Conservation (phyloP, 352 stramenopile genomes). For the Phytophthora meadii region DNA sequence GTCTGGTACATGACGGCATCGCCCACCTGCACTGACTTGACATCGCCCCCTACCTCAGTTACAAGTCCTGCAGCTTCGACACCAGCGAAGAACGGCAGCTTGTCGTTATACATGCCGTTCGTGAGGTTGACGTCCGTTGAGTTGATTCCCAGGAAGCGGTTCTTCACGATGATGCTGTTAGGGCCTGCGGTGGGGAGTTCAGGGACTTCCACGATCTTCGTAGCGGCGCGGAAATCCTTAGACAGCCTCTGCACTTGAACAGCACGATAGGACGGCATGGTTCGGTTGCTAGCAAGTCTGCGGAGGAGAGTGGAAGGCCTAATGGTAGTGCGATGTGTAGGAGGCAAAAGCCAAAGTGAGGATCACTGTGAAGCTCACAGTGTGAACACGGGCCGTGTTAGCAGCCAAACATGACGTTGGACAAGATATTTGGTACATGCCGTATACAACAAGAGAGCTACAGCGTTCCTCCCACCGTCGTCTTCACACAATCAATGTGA, state of each 20-base stretch:
- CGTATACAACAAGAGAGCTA: too few species aligned
- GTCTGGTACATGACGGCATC: slow-evolving; percentile 44
- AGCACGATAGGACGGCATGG: slow-evolving; percentile 37
- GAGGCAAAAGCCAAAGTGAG: slow-evolving; percentile 22
- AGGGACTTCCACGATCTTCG: slow-evolving; percentile 37
- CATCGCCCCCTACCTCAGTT: slow-evolving; percentile 32
- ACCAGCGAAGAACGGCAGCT: slow-evolving; percentile 48
- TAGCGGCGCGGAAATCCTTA: slow-evolving; percentile 51
- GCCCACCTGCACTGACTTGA: slow-evolving; percentile 34
- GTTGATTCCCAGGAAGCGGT: slow-evolving; percentile 58
- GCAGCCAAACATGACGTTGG: too few species aligned
- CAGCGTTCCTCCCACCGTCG: too few species aligned
- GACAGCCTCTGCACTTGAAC: slow-evolving; percentile 43
- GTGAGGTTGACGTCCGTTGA: slow-evolving; percentile 63
- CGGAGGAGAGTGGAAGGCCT: background rate
- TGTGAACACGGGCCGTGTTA: too few species aligned
- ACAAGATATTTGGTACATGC: too few species aligned
- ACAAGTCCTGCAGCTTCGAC: slow-evolving; percentile 51
- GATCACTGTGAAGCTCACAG: background rate
- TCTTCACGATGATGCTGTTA: slow-evolving; percentile 47
- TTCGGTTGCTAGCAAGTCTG: slow-evolving; percentile 3
- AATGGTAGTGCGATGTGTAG: slow-evolving; percentile 11
- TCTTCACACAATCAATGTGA: slow-evolving; percentile 13
- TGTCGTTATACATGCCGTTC: slow-evolving; percentile 49
- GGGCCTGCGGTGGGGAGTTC: slow-evolving; percentile 32